These are phyloP conservation scores for Monosporascus sp. DNA, from an alignment of 2,329 filamentous ascomycete genomes.

Conservation along the genomic window DNA sequence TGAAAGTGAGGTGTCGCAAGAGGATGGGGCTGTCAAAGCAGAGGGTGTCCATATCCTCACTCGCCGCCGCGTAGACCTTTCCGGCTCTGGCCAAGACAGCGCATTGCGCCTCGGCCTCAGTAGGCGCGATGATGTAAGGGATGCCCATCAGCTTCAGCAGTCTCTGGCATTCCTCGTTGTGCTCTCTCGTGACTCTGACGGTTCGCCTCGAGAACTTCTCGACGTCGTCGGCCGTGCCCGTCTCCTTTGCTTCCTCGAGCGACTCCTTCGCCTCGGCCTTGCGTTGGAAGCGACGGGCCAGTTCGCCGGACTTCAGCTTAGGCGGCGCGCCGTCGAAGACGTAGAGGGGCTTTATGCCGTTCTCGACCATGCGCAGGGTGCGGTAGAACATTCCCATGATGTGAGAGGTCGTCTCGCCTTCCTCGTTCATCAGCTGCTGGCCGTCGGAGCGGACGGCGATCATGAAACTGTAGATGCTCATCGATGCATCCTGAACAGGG, in stretches of 20 bases:
- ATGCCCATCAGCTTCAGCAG: slow-evolving; percentile 93
- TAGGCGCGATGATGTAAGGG: slow-evolving; percentile 90
- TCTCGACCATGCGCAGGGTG: slow-evolving; percentile 95
- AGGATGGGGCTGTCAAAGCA: slow-evolving; percentile 93
- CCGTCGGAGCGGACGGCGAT: slow-evolving; percentile 96
- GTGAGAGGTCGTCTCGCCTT: slow-evolving; percentile 94
- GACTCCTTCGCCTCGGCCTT: slow-evolving; percentile 88
- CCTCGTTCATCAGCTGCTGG: slow-evolving; percentile 92
- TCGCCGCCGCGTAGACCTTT: slow-evolving; percentile 94
- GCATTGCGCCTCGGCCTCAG: slow-evolving; percentile 95
- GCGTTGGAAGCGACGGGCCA: slow-evolving; percentile 92
- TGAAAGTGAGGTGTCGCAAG: slow-evolving; percentile 89
- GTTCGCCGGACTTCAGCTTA: slow-evolving; percentile 94
- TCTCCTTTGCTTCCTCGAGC: slow-evolving; percentile 94
- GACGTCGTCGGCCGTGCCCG: slow-evolving; percentile 91
- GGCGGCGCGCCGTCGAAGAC: slow-evolving; percentile 96
- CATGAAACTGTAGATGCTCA: slow-evolving; percentile 99
- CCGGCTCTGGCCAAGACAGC: slow-evolving; percentile 82
- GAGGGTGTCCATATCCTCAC: slow-evolving; percentile 97
- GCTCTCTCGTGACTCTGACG: slow-evolving; percentile 90
- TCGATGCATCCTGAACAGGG: slow-evolving; percentile 62
- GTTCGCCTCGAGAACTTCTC: slow-evolving; percentile 95
- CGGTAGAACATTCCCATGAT: slow-evolving; percentile 99
- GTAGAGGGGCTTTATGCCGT: slow-evolving; percentile 96
- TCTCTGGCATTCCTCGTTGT: slow-evolving; percentile 90